Percentiles rank a stretch among this genome's conserved stretches.
These are phyloP conservation scores for Gloeophyllum trabeum DNA, from an alignment of 768 basidiomycete species.

Conservation along the genomic window DNA sequence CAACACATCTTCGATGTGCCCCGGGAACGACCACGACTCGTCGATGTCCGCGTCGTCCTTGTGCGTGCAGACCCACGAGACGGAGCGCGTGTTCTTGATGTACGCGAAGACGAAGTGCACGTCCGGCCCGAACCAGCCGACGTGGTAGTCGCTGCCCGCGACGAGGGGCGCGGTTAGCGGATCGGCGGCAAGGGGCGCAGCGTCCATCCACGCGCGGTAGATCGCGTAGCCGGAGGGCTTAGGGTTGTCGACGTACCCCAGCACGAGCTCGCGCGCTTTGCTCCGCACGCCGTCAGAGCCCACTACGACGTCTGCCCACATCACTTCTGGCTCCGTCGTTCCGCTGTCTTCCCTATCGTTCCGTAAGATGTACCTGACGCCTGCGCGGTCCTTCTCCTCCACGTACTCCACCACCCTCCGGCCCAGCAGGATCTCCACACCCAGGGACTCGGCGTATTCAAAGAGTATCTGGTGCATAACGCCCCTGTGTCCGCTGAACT, in stretches of 20 bases:
- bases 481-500: conserved; percentile 17
- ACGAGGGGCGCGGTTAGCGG: conserved; percentile 9
- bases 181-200: conserved; percentile 10
- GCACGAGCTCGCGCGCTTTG: conserved; percentile 7
- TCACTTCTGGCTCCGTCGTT: conserved; percentile 7
- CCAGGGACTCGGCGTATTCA: conserved; percentile 10
- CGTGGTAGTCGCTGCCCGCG: conserved; percentile 7
- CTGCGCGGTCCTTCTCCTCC: conserved; percentile 7
- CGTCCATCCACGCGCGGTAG: conserved; percentile 14
- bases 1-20: conserved; percentile 13
- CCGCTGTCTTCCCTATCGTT: too few relatives aligned
- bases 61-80: conserved; percentile 14
- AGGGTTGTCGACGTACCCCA: conserved; percentile 12
- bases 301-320: conserved; percentile 13
- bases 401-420: conserved; percentile 10
- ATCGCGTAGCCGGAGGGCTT: conserved; percentile 14
- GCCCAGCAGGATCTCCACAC: conserved; percentile 11
- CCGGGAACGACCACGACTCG: conserved; percentile 12
- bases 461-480: conserved; percentile 13
- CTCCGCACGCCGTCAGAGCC: conserved; percentile 16
- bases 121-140: conserved; percentile 12
- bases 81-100: conserved; percentile 6
- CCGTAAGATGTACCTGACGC: conserved; percentile 10
- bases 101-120: conserved; percentile 12
- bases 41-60: conserved; percentile 12